These are phyloP conservation scores for Mycena metata DNA, from an alignment of 768 basidiomycete genomes.

Conservation along the genomic window DNA sequence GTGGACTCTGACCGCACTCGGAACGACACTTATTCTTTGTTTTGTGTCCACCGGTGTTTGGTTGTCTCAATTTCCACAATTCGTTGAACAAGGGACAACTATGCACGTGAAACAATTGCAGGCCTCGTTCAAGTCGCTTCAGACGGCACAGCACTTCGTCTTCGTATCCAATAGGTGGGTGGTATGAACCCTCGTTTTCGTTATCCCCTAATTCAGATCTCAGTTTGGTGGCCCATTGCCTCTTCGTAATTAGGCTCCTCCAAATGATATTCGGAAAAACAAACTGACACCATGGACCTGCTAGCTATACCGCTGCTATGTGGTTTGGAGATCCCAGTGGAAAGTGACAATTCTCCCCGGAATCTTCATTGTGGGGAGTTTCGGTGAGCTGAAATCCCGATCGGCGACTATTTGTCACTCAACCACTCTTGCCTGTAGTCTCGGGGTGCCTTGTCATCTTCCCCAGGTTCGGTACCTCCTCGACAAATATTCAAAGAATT, in stretches of 20 bases:
- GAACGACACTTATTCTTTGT: neutral
- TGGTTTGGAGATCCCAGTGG: neutral
- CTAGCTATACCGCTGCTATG: slow-evolving; percentile 4
- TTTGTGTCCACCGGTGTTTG: too few relatives aligned
- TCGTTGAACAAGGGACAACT: neutral
- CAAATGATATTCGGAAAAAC: too few relatives aligned
- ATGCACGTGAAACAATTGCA: too few relatives aligned
- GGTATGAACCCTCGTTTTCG: too few relatives aligned
- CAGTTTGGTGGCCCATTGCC: neutral
- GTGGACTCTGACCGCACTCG: neutral
- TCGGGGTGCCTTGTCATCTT: too few relatives aligned
- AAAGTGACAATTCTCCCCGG: neutral
- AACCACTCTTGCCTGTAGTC: too few relatives aligned
- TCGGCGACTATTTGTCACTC: too few relatives aligned
- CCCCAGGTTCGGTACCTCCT: neutral
- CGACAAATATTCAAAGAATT: neutral
- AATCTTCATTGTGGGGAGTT: neutral
- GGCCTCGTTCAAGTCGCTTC: too few relatives aligned
- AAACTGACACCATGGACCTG: too few relatives aligned
- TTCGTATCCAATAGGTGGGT: too few relatives aligned
- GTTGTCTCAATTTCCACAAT: too few relatives aligned
- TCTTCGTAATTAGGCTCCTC: neutral
- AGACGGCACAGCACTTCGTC: too few relatives aligned
- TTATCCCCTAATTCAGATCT: neutral
- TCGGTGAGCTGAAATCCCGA: neutral